Conservation (phyloP, 1,284 basidiomycete species). For the Pyrrhoderma lamaoense region DNA sequence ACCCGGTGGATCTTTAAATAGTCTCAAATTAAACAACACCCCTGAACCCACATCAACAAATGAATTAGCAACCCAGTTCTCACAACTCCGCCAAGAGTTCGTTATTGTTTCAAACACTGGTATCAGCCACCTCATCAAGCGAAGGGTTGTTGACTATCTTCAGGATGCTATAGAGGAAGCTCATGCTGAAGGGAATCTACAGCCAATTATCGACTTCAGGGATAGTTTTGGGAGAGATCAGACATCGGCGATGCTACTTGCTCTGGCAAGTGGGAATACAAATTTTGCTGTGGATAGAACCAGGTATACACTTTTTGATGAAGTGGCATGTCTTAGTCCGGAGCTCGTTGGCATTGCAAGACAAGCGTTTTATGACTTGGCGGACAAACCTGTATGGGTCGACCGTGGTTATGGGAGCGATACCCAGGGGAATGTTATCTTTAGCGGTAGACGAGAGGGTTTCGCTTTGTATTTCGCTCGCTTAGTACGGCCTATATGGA, state of each 20-base stretch:
- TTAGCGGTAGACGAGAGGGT: slow-evolving; percentile 87
- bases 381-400: slow-evolving; percentile 72
- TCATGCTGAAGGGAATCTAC: slow-evolving; percentile 57
- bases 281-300: slow-evolving; percentile 49
- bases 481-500: slow-evolving; percentile 84
- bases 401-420: slow-evolving; percentile 66
- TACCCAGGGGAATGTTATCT: slow-evolving; percentile 66
- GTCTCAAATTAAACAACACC: slow-evolving; percentile 25
- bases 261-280: slow-evolving; percentile 67
- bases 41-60: slow-evolving; percentile 54
- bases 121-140: slow-evolving; percentile 75
- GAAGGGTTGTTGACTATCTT: slow-evolving; percentile 78
- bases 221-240: slow-evolving; percentile 86
- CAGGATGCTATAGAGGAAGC: slow-evolving; percentile 67
- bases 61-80: slow-evolving; percentile 76
- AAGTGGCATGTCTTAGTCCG: slow-evolving; percentile 44
- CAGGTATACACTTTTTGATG: slow-evolving; percentile 34
- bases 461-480: slow-evolving; percentile 84
- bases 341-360: slow-evolving; percentile 66
- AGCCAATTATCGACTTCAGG: slow-evolving; percentile 65
- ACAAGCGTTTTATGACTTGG: slow-evolving; percentile 78
- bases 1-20: slow-evolving; percentile 27
- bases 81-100: slow-evolving; percentile 67
- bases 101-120: slow-evolving; percentile 84
- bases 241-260: slow-evolving; percentile 87